These are phyloP conservation scores for Hymenochaete sp. DNA, from an alignment of 1,284 basidiomycete genomes.

Conservation along the genomic window DNA sequence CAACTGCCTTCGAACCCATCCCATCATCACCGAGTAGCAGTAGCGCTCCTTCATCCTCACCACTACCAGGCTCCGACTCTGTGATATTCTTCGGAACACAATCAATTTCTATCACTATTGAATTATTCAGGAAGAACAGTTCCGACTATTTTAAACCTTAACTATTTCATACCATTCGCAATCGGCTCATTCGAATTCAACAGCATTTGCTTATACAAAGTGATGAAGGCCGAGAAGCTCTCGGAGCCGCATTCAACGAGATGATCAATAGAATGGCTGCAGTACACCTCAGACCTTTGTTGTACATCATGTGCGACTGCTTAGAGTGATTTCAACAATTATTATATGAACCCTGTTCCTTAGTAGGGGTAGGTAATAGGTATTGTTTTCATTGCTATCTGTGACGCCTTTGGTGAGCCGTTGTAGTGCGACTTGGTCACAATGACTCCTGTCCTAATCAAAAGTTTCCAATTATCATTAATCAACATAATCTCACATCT, in stretches of 20 bases:
- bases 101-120: constrained; percentile 86
- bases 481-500: no score
- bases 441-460: no score
- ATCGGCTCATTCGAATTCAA: constrained; percentile 81
- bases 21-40: background rate
- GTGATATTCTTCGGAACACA: constrained; percentile 85
- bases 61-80: constrained; percentile 61
- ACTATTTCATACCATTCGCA: constrained; percentile 91
- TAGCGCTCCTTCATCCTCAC: constrained; percentile 4
- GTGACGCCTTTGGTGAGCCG: background rate
- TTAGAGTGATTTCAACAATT: constrained; percentile 68
- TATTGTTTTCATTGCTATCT: constrained; percentile 11
- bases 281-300: constrained; percentile 82
- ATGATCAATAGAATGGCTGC: constrained; percentile 89
- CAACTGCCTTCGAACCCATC: constrained; percentile 17
- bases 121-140: constrained; percentile 97
- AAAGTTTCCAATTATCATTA: no score
- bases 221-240: constrained; percentile 56
- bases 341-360: constrained; percentile 64
- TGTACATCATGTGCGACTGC: constrained; percentile 70
- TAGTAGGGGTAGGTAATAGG: no score
- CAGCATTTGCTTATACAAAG: constrained; percentile 48
- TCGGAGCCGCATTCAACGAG: constrained; percentile 79
- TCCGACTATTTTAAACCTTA: constrained; percentile 99
- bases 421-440: no score